Evolutionary conservation across 345 rosid species (phyloP), one percentile per base, ranked within the genome.

Genomic region (Acer yangbiense): DNA sequence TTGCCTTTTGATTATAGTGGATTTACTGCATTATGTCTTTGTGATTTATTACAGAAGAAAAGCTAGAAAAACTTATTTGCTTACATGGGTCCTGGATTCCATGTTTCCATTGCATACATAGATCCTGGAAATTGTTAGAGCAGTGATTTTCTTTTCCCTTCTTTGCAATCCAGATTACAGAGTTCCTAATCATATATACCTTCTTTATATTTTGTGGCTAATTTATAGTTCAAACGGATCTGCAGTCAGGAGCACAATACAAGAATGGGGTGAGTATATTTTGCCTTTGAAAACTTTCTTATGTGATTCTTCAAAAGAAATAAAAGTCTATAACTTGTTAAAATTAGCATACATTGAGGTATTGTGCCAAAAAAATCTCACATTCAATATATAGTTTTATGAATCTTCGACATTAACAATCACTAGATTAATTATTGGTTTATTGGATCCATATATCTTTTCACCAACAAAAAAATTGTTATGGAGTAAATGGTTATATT

Each of bases 91-190:
- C 99, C 97, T 18, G 99, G 99, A 60, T 93, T 95, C 83, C 97
- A 93, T 65, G 97, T 95, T 80, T 92, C 94, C 14, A 93, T 95
- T 72, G 98, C 97, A 41, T 95, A 95, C 78, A 95, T 92, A 76
- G 99, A 95, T 80, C 99, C 98, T 71, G 99, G 98, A 87, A 95
- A 95, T 74, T 92, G 99, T 95, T 86, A 89, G 94, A 72, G 44
- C 63, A 69, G n/a, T 35, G 46, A 60, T 69, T 63, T 7, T 64
- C 27, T 57, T 2, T 69, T 18, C 11, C 73, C 57, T 52, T 32
- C 50, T 62, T 13, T 63, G 43, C 69, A 64, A 16, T 32, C 12
- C 39, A 78, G 62, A 63, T 70, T 65, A 72, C 54, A 52, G 23
- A 61, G 43, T 46, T 43, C 14, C 69, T 67, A 57, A 46, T 48